These are phyloP conservation scores for Zoysia japonica DNA, from an alignment of 176 grass and related monocot genomes.

Conservation along the genomic window DNA sequence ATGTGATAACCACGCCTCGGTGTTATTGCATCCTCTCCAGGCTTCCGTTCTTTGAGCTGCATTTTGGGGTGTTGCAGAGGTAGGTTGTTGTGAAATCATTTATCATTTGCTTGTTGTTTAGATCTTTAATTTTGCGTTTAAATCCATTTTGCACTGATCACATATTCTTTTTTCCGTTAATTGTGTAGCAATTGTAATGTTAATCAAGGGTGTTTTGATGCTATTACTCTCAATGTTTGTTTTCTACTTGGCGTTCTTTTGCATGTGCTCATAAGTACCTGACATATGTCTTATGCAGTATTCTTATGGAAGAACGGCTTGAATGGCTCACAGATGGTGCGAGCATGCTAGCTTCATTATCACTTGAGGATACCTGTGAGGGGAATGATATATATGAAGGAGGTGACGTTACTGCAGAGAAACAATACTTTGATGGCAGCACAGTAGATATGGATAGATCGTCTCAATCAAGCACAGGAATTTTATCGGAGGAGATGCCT, in stretches of 20 bases:
- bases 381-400: conserved; percentile 50
- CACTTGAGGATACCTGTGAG: conserved; percentile 58
- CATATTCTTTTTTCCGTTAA: conserved; percentile 20
- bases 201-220: conserved; percentile 21
- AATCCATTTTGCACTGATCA: not conserved
- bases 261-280: conserved; percentile 30
- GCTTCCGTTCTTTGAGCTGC: conserved; percentile 93
- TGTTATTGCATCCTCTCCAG: conserved; percentile 98
- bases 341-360: conserved; percentile 75
- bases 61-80: conserved; percentile 96
- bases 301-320: conserved; percentile 93
- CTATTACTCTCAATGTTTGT: conserved; percentile 24
- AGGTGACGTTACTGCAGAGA: conserved; percentile 39
- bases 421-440: conserved; percentile 44
- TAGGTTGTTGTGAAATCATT: conserved; percentile 35
- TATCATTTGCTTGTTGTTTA: not conserved
- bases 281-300: conserved; percentile 48
- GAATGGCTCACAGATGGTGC: conserved; percentile 84
- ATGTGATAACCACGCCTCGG: conserved; percentile 82
- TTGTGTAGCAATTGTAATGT: conserved; percentile 3
- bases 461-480: conserved; percentile 49
- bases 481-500: conserved; percentile 40
- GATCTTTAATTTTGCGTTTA: not conserved
- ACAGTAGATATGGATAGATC: conserved; percentile 39
- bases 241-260: conserved; percentile 32